These are phyloP conservation scores for Fusarium camptoceras DNA, from an alignment of 2,329 filamentous ascomycete species.

Conservation along the genomic window DNA sequence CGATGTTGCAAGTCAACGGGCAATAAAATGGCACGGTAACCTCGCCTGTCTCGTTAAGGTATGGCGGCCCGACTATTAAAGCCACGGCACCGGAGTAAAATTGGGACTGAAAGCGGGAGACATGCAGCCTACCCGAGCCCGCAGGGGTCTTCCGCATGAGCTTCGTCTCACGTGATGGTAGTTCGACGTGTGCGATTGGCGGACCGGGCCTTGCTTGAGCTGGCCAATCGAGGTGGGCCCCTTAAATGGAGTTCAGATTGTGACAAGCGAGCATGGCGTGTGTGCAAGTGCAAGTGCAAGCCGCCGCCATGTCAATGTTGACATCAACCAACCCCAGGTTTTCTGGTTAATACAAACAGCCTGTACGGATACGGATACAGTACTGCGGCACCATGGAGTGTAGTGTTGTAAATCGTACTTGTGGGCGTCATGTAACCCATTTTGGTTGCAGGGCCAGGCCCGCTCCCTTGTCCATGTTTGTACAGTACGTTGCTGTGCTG, in stretches of 20 bases:
- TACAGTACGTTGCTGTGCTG: not conserved
- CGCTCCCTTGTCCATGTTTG: conserved; percentile 8
- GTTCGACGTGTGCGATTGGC: conserved; percentile 54
- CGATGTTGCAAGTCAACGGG: conserved; percentile 9
- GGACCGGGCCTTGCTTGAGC: conserved; percentile 52
- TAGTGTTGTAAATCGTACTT: conserved; percentile 10
- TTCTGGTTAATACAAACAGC: conserved; percentile 10
- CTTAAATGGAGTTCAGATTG: conserved; percentile 27
- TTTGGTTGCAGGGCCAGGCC: conserved; percentile 13
- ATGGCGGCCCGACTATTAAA: conserved; percentile 39
- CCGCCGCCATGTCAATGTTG: conserved; percentile 29
- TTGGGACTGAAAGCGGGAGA: conserved; percentile 48
- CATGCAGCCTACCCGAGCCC: conserved; percentile 50
- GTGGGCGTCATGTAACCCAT: conserved; percentile 38
- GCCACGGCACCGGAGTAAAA: conserved; percentile 45
- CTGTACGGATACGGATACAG: not conserved
- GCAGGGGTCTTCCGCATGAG: conserved; percentile 53
- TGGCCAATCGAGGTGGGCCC: conserved; percentile 41
- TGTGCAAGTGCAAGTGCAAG: conserved; percentile 9
- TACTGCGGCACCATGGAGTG: not conserved
- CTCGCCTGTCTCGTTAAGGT: conserved; percentile 37
- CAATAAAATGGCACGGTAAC: conserved; percentile 32
- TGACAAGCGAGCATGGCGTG: conserved; percentile 37
- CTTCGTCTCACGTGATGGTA: conserved; percentile 50
- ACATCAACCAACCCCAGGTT: conserved; percentile 41